Conservation (phyloP, 768 basidiomycete species). For the Kwoniella dendrophila region DNA sequence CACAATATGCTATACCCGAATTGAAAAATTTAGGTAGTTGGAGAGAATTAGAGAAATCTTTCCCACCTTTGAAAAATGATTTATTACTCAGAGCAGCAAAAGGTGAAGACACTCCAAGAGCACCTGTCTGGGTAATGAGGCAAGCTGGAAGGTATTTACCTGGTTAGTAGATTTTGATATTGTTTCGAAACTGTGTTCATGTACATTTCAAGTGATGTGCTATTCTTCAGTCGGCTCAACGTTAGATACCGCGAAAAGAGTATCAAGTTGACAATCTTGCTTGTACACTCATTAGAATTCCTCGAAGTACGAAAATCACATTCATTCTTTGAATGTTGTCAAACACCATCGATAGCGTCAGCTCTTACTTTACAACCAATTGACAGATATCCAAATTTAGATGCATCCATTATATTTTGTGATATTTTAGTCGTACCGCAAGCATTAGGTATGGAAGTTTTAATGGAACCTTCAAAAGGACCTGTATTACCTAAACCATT, state of each 20-base stretch:
- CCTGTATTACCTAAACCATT: constrained; percentile 88
- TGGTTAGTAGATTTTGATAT: constrained; percentile 58
- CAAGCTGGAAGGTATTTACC: constrained; percentile 95
- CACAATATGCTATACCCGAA: constrained; percentile 12
- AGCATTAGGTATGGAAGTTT: constrained; percentile 82
- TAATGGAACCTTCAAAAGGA: constrained; percentile 80
- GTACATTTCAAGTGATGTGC: too few relatives aligned
- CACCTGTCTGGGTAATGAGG: constrained; percentile 98
- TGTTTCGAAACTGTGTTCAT: too few relatives aligned
- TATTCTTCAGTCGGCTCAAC: background rate
- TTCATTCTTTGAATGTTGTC: constrained; percentile 94
- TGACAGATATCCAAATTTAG: constrained; percentile 78
- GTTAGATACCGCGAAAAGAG: background rate
- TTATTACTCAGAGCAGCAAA: constrained; percentile 80
- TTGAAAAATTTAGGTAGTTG: constrained; percentile 23
- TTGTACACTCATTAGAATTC: constrained; percentile 67
- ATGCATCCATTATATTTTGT: constrained; percentile 96
- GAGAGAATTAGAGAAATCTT: constrained; percentile 31
- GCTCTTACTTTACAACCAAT: constrained; percentile 94
- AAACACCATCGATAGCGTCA: constrained; percentile 82
- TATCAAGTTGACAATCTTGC: background rate
- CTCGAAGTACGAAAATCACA: constrained; percentile 79
- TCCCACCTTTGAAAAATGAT: constrained; percentile 70
- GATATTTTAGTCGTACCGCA: constrained; percentile 98
- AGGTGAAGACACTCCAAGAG: constrained; percentile 84